Base-by-base conservation (phyloP, 305 asterid genomes). In the Lippia alba region DNA sequence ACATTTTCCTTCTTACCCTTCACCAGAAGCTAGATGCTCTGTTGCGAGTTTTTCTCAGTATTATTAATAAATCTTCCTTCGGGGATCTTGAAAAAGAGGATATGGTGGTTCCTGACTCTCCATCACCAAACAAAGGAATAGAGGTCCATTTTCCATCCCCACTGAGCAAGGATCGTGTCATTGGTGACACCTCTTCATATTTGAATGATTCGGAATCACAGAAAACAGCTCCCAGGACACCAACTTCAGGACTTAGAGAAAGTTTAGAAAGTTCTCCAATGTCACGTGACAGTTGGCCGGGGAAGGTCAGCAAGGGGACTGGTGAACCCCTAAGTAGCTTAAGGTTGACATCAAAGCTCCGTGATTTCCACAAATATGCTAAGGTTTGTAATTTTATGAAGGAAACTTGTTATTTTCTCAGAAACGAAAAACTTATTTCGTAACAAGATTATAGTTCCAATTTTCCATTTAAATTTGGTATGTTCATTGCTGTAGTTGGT, bases 331-430 rank as follows among this genome's bases (percentile, higher is more conserved):
- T 94, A 32, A 90, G 91, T 76, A 84, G 96, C 87, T 76, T 88
- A 74, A 86, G 98, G 48, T 56, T 94, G 84, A 90, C 99, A 17
- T 71, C 98, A 68, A 94, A 84, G 89, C 91, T 94, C 58, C 98
- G 98, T 14, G 98, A 94, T 80, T 92, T 94, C 78, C 92, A 91
- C 73, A 89, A 82, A 81, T 88, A 66, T 81, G 97, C 99, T 0
- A 94, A 94, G 96, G 99, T 92, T 61, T 54, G 90, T 72, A 56
- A 39, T 72, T 39, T 24, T 55, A 3, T 34, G 59, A n/a, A 8
- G 56, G 65, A 9, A 7, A 39, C 48, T 9, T n/a, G 15, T 1
- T 1, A 24, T 3, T 24, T 20, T 64, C 4, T 74, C 48, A 34
- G 8, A 44, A 40, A 48, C 0, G 16, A 59, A 58, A 24, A 18